phyloP scores from a whole-genome alignment of 306 rosid genomes.

The Calophaca sinica region DNA sequence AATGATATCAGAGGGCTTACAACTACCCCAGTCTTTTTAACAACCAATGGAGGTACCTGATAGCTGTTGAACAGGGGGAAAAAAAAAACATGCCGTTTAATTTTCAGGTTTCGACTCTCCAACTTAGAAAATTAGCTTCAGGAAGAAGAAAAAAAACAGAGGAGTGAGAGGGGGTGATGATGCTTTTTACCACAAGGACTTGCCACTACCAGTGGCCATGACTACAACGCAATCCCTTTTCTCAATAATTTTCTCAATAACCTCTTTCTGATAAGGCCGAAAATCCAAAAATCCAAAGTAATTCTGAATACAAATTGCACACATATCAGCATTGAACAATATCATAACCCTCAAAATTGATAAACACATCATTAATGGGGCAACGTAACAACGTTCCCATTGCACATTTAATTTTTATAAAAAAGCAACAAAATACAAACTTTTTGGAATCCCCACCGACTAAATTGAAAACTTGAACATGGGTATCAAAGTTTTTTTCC shows the following conservation, averaged over 20 bases:
- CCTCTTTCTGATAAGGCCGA: slow-evolving; percentile 78
- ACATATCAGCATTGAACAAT: slow-evolving; percentile 30
- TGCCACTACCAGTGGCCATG: slow-evolving; percentile 96
- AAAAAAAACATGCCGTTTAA: slow-evolving; percentile 3
- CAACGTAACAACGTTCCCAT: slow-evolving; percentile 14
- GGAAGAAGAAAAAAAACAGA: background rate
- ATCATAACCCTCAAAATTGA: slow-evolving; percentile 3
- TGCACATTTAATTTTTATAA: background rate
- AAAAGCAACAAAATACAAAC: background rate
- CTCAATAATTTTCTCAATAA: slow-evolving; percentile 64
- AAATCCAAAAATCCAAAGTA: slow-evolving; percentile 74
- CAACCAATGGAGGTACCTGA: slow-evolving; percentile 90
- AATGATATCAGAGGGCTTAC: slow-evolving; percentile 87
- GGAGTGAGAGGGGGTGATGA: background rate
- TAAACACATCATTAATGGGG: background rate
- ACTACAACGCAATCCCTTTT: slow-evolving; percentile 83
- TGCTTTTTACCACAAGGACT: slow-evolving; percentile 75
- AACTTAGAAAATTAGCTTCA: slow-evolving; percentile 12
- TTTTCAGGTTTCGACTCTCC: slow-evolving; percentile 10
- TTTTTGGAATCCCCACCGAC: slow-evolving; percentile 1
- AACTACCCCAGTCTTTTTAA: slow-evolving; percentile 80
- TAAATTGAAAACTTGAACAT: background rate
- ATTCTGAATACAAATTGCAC: slow-evolving; percentile 49
- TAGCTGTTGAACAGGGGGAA: slow-evolving; percentile 53
- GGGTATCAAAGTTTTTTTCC: slow-evolving; percentile 1